These are phyloP conservation scores for Coprinellus aureogranulatus DNA, from an alignment of 768 basidiomycete species.

Conservation along the genomic window DNA sequence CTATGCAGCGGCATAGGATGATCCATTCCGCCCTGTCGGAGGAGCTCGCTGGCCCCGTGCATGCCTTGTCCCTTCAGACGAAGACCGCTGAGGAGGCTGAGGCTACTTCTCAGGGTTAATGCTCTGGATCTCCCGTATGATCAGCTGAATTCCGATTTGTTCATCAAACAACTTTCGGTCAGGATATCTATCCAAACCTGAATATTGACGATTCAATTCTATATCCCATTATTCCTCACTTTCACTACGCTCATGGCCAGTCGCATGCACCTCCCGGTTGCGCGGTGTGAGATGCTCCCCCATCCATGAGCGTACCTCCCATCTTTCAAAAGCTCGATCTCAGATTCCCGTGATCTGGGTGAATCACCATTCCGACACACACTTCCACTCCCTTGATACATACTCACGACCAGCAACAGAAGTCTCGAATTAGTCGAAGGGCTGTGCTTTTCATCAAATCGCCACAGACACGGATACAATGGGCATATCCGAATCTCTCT, in stretches of 20 bases:
- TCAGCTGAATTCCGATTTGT: neutral
- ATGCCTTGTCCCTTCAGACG: constrained; percentile 74
- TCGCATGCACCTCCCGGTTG: neutral
- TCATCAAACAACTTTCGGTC: constrained; percentile 5
- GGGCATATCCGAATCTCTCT: constrained; percentile 3
- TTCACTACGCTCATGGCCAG: too few species aligned
- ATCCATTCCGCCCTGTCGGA: constrained; percentile 70
- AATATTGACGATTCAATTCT: constrained; percentile 5
- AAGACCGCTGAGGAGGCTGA: constrained; percentile 57
- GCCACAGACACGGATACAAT: constrained; percentile 9
- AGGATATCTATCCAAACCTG: constrained; percentile 3
- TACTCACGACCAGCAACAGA: constrained; percentile 1
- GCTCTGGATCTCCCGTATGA: neutral
- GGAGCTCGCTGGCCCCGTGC: constrained; percentile 68
- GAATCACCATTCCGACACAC: constrained; percentile 1
- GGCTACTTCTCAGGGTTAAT: constrained; percentile 2
- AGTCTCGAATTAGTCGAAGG: neutral
- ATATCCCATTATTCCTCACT: constrained; percentile 2
- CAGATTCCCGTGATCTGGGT: constrained; percentile 7
- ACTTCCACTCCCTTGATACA: constrained; percentile 5
- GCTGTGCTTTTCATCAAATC: constrained; percentile 13
- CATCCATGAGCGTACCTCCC: neutral
- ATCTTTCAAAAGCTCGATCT: constrained; percentile 8
- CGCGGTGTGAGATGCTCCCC: constrained; percentile 4
- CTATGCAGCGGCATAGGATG: constrained; percentile 80